Evolutionary conservation across 176 grass and related monocot genomes (phyloP).

Genomic region (Carex pumila): DNA sequence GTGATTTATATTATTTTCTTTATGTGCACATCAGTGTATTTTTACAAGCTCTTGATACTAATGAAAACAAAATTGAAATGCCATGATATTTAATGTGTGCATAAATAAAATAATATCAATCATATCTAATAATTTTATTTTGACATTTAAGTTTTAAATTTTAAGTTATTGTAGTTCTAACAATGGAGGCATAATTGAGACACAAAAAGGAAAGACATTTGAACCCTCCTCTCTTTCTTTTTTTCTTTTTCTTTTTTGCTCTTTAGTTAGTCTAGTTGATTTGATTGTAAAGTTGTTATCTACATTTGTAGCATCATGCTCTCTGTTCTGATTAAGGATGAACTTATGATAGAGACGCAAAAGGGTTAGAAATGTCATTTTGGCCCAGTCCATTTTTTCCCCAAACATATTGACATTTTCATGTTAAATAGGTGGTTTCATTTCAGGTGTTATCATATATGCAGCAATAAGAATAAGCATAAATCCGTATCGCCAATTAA

Average conservation of each 20-base stretch:
- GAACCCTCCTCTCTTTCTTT: background rate
- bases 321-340: background rate
- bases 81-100: too few species aligned
- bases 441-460: background rate
- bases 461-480: background rate
- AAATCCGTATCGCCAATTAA: background rate
- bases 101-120: too few species aligned
- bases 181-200: too few species aligned
- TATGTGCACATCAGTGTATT: too few species aligned
- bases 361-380: background rate
- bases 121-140: too few species aligned
- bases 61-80: too few species aligned
- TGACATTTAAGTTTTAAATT: too few species aligned
- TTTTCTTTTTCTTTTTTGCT: background rate
- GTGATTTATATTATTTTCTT: too few species aligned
- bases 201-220: too few species aligned
- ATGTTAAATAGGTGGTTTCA: background rate
- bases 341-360: background rate
- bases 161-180: too few species aligned
- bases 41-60: too few species aligned
- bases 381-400: background rate
- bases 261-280: background rate
- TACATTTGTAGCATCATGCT: background rate
- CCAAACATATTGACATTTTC: background rate
- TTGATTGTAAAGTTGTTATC: conserved; percentile 12